Evolutionary conservation across 2,329 filamentous ascomycete species (phyloP).

Genomic region (Cladosporium sp.): DNA sequence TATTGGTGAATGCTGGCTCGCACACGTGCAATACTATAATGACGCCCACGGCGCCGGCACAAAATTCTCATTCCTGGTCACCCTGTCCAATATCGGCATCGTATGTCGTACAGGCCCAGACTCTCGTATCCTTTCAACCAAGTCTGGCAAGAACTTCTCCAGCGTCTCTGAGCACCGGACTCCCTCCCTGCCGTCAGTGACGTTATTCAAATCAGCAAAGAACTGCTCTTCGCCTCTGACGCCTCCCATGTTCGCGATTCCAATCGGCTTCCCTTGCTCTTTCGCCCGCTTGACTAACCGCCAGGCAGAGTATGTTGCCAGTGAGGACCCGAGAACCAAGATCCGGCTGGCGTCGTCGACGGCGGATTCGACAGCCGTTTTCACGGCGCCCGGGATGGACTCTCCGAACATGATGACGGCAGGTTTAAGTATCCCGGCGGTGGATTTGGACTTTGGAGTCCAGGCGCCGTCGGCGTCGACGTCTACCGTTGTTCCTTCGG

Average conservation of each 20-base stretch:
- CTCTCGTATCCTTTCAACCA: constrained; percentile 27
- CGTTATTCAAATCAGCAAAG: constrained; percentile 54
- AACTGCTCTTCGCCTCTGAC: constrained; percentile 74
- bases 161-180: constrained; percentile 39
- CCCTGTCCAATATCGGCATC: neutral
- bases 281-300: constrained; percentile 77
- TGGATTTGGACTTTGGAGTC: constrained; percentile 42
- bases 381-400: constrained; percentile 67
- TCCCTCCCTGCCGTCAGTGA: constrained; percentile 33
- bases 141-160: constrained; percentile 35
- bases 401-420: constrained; percentile 97
- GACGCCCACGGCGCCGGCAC: constrained; percentile 18
- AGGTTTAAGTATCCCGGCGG: constrained; percentile 80
- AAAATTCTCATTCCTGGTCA: constrained; percentile 11
- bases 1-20: no score
- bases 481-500: constrained; percentile 55
- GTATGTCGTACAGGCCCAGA: neutral
- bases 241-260: constrained; percentile 82
- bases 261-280: constrained; percentile 78
- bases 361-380: constrained; percentile 70
- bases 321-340: constrained; percentile 78
- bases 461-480: constrained; percentile 79
- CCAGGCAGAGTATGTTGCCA: constrained; percentile 96
- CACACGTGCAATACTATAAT: neutral
- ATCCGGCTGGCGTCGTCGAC: constrained; percentile 73